Percentiles rank a stretch among this genome's conserved stretches.
Evolutionary conservation across 805 yeast genomes (phyloP).

Genomic region (Alloascoidea hylecoeti): DNA sequence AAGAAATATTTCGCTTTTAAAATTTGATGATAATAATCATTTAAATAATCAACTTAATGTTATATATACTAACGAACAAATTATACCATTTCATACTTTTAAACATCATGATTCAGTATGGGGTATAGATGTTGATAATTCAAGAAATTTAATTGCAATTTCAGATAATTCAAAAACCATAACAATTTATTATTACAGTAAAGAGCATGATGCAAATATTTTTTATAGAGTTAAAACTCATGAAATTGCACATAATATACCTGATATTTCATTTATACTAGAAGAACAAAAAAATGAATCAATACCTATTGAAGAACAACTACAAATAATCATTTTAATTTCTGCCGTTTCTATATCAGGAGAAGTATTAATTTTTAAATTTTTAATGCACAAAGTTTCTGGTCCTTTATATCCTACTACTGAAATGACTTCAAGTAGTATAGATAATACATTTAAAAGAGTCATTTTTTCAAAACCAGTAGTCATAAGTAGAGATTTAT

Average conservation of each 20-base stretch:
- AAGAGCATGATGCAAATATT: neutral
- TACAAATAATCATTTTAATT: neutral
- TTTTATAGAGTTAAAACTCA: slow-evolving; percentile 1
- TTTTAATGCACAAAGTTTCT: neutral
- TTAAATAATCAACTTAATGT: neutral
- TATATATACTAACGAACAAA: neutral
- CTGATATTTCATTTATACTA: neutral
- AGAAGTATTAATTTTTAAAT: neutral
- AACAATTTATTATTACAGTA: neutral
- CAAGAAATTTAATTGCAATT: neutral
- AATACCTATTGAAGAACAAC: neutral
- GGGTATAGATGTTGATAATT: neutral
- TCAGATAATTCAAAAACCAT: neutral
- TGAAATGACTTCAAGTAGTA: neutral
- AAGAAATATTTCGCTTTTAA: too few species aligned
- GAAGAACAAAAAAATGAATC: neutral
- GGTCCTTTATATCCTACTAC: too few species aligned
- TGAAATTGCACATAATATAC: neutral
- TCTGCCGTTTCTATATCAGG: slow-evolving; percentile 2
- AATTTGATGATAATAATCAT: too few species aligned
- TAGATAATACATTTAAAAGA: neutral
- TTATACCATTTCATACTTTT: neutral
- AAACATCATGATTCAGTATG: neutral
- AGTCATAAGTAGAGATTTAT: neutral
- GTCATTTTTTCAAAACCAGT: neutral